Evolutionary conservation across 164 flowering plant genomes (phyloP).

Genomic region (Annona squamosa): DNA sequence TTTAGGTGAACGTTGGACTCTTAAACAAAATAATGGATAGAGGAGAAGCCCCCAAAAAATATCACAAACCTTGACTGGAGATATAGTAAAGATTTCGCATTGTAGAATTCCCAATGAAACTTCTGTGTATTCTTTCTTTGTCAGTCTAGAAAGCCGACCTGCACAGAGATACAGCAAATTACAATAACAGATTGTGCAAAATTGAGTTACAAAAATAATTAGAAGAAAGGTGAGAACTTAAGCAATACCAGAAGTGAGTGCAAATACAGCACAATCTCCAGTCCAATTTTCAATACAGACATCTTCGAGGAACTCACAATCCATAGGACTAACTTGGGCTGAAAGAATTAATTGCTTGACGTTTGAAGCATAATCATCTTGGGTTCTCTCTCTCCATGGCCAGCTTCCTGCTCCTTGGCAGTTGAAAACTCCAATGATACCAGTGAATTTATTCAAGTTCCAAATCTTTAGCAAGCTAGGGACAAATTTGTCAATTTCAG

Average conservation of each 20-base stretch:
- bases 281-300: conserved; percentile 57
- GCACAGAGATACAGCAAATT: conserved; percentile 4
- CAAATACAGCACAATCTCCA: conserved; percentile 60
- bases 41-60: background rate
- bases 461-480: conserved; percentile 48
- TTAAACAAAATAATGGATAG: conserved; percentile 1
- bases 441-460: conserved; percentile 67
- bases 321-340: conserved; percentile 38
- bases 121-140: conserved; percentile 30
- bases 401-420: conserved; percentile 89
- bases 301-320: conserved; percentile 56
- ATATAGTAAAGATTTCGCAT: conserved; percentile 44
- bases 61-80: conserved; percentile 44
- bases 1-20: background rate
- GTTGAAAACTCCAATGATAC: conserved; percentile 73
- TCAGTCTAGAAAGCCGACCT: conserved; percentile 36
- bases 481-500: background rate
- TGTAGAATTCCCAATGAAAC: conserved; percentile 32
- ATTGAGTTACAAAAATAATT: background rate
- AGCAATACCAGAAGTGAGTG: conserved; percentile 44
- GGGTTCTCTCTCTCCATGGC: conserved; percentile 33
- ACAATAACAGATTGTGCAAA: background rate
- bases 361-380: background rate
- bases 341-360: conserved; percentile 18
- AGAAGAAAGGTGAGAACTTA: background rate